Conservation (phyloP, 106 monocot genomes). For the Cymbidium sinense region DNA sequence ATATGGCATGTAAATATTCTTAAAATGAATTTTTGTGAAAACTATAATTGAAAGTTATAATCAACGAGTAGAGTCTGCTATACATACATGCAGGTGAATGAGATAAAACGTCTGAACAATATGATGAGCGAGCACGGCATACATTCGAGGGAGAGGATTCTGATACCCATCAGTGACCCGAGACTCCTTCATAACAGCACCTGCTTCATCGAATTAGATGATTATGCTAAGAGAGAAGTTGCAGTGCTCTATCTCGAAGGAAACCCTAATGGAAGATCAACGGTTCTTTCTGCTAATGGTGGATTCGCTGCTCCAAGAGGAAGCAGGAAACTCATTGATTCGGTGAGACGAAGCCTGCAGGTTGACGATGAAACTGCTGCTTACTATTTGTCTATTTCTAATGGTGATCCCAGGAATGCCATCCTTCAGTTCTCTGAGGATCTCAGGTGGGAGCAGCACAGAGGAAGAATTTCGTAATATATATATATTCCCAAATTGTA, state of each 20-base stretch:
- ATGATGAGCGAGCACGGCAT: slow-evolving; percentile 98
- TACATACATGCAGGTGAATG: slow-evolving; percentile 52
- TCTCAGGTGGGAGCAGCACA: slow-evolving; percentile 57
- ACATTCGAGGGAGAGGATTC: slow-evolving; percentile 72
- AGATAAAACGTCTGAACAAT: slow-evolving; percentile 86
- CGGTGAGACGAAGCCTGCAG: no score
- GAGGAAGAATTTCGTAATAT: neutral
- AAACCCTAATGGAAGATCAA: no score
- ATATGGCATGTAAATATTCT: no score
- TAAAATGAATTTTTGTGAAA: no score
- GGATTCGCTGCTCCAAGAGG: no score
- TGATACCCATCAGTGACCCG: slow-evolving; percentile 66
- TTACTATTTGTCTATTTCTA: slow-evolving; percentile 64
- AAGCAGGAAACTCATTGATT: no score
- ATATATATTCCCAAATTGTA: no score
- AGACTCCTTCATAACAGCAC: slow-evolving; percentile 47
- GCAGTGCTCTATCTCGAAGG: slow-evolving; percentile 55
- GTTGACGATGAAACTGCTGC: slow-evolving; percentile 36
- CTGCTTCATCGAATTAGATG: slow-evolving; percentile 74
- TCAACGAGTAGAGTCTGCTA: no score
- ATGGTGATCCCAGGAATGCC: slow-evolving; percentile 75
- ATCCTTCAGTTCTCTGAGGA: slow-evolving; percentile 61
- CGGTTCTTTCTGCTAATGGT: no score
- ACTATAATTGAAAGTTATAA: no score
- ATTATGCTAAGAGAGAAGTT: slow-evolving; percentile 78